A percentile compares a stretch with the other conserved stretches of the same genome.
Evolutionary conservation across 371 early-diverging fungal species (phyloP).

Genomic region (Mortierella sp.): DNA sequence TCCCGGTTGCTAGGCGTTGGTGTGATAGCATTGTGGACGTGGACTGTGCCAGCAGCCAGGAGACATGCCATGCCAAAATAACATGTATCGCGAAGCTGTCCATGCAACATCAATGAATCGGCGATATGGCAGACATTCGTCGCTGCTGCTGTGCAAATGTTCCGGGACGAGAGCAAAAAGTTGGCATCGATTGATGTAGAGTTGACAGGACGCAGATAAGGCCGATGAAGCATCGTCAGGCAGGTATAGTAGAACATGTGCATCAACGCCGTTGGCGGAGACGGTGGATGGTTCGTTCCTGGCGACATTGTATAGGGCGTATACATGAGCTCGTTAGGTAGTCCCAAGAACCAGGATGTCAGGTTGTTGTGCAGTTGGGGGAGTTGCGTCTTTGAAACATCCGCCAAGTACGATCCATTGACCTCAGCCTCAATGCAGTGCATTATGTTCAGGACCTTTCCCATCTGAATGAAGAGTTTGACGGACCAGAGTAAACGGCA

Average conservation of each 20-base stretch:
- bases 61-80: slow-evolving; percentile 55
- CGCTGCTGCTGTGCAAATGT: slow-evolving; percentile 53
- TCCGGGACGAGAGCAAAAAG: slow-evolving; percentile 52
- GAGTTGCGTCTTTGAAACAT: slow-evolving; percentile 48
- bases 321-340: slow-evolving; percentile 54
- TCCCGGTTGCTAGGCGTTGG: slow-evolving; percentile 52
- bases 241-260: slow-evolving; percentile 54
- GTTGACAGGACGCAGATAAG: slow-evolving; percentile 52
- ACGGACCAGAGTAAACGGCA: slow-evolving; percentile 46
- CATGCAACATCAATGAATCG: slow-evolving; percentile 51
- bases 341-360: slow-evolving; percentile 50
- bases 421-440: slow-evolving; percentile 53
- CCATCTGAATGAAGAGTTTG: slow-evolving; percentile 54
- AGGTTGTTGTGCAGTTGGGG: slow-evolving; percentile 53
- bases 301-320: slow-evolving; percentile 54
- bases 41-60: slow-evolving; percentile 49
- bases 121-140: slow-evolving; percentile 54
- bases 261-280: slow-evolving; percentile 51
- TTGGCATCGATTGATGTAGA: slow-evolving; percentile 50
- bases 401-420: slow-evolving; percentile 49
- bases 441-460: slow-evolving; percentile 52
- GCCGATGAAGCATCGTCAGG: slow-evolving; percentile 50
- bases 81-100: slow-evolving; percentile 51
- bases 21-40: slow-evolving; percentile 49
- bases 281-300: slow-evolving; percentile 51